These are phyloP conservation scores for Lumnitzera racemosa DNA, from an alignment of 345 rosid genomes.

Conservation along the genomic window DNA sequence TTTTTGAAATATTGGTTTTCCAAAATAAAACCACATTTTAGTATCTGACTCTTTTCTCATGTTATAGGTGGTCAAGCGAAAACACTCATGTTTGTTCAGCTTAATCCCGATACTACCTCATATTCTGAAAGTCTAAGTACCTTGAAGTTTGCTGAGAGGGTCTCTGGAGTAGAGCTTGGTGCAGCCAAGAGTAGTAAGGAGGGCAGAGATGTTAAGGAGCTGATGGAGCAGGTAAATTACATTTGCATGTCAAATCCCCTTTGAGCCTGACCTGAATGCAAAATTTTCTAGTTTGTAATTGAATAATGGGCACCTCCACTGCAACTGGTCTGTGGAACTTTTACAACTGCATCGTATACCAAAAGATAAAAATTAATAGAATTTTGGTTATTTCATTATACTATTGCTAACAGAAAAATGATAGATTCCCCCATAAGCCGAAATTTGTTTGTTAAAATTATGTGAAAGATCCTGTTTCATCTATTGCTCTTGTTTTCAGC, in stretches of 20 bases:
- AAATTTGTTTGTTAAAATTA: no score
- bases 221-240: conserved; percentile 71
- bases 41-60: not conserved
- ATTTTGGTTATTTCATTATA: no score
- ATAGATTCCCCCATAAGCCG: no score
- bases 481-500: no score
- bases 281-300: no score
- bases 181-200: conserved; percentile 87
- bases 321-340: no score
- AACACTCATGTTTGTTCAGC: conserved; percentile 95
- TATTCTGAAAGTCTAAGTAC: conserved; percentile 77
- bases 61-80: conserved; percentile 89
- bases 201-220: conserved; percentile 68
- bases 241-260: not conserved
- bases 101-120: conserved; percentile 77
- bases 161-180: conserved; percentile 92
- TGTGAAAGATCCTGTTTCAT: no score
- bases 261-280: no score
- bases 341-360: no score
- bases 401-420: no score
- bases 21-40: not conserved
- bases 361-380: no score
- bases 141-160: conserved; percentile 93
- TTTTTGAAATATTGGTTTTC: not conserved
- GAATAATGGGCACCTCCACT: no score